Percentiles rank a stretch among this genome's conserved stretches.
Evolutionary conservation across 352 stramenopile species (phyloP).

Genomic region (Phytophthora cajani): DNA sequence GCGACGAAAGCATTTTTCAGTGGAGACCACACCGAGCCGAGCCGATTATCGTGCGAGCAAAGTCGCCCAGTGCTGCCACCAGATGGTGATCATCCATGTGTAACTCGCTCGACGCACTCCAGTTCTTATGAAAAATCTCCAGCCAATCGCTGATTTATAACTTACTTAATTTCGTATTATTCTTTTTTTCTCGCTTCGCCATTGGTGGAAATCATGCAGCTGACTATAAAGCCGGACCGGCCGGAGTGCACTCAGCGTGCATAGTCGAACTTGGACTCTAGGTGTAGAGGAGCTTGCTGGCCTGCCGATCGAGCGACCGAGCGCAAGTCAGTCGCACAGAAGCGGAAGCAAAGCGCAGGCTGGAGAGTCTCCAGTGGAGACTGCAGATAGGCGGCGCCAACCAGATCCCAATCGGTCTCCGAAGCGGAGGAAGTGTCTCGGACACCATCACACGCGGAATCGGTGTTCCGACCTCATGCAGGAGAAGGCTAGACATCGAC

Average conservation of each 20-base stretch:
- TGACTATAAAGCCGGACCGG: conserved; percentile 34
- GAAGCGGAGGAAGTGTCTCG: conserved; percentile 17
- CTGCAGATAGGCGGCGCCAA: conserved; percentile 27
- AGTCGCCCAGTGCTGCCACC: conserved; percentile 15
- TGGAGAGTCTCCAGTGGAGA: background rate
- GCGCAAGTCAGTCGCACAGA: conserved; percentile 14
- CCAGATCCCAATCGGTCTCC: conserved; percentile 31
- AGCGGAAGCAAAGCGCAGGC: conserved; percentile 29
- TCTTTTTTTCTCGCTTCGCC: background rate
- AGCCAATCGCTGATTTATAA: conserved; percentile 34
- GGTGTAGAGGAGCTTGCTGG: conserved; percentile 19
- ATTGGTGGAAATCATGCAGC: background rate
- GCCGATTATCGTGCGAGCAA: conserved; percentile 15
- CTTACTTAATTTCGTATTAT: conserved; percentile 5
- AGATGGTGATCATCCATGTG: conserved; percentile 25
- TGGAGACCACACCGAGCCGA: conserved; percentile 9
- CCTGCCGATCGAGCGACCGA: conserved; percentile 27
- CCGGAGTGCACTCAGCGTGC: background rate
- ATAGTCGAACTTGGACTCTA: conserved; percentile 13
- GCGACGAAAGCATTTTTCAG: background rate
- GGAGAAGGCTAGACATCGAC: conserved; percentile 15
- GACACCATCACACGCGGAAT: conserved; percentile 16
- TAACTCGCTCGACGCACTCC: conserved; percentile 23
- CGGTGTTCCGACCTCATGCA: conserved; percentile 28
- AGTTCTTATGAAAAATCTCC: conserved; percentile 23